These are phyloP conservation scores for Alternaria sp. DNA, from an alignment of 2,329 filamentous ascomycete genomes.

Conservation along the genomic window DNA sequence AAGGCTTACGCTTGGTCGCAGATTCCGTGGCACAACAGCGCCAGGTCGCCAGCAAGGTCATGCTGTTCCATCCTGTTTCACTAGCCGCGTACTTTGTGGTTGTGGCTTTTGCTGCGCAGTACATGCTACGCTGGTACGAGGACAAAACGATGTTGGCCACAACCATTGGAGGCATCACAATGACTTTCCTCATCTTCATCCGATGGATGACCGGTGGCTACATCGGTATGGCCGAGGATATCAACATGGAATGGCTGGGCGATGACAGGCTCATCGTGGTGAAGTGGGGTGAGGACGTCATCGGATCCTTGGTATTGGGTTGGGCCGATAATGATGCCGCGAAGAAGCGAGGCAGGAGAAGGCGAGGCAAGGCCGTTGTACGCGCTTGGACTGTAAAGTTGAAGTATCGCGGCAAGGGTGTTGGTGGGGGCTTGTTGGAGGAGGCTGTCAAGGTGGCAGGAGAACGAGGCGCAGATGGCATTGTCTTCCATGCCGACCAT, in stretches of 20 bases:
- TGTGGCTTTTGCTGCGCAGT: slow-evolving; percentile 49
- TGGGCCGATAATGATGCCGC: slow-evolving; percentile 61
- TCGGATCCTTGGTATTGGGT: slow-evolving; percentile 73
- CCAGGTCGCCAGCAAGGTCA: slow-evolving; percentile 66
- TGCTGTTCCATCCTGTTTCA: slow-evolving; percentile 53
- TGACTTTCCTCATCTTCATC: slow-evolving; percentile 67
- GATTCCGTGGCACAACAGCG: slow-evolving; percentile 85
- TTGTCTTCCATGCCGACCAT: slow-evolving; percentile 78
- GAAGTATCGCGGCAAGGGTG: slow-evolving; percentile 71
- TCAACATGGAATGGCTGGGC: slow-evolving; percentile 68
- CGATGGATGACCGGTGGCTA: slow-evolving; percentile 69
- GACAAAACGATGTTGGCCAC: slow-evolving; percentile 64
- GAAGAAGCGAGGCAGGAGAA: slow-evolving; percentile 54
- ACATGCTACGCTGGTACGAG: slow-evolving; percentile 48
- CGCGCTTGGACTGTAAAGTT: slow-evolving; percentile 81
- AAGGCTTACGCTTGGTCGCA: slow-evolving; percentile 75
- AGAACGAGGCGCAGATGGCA: slow-evolving; percentile 70
- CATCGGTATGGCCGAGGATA: slow-evolving; percentile 64
- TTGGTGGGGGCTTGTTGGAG: slow-evolving; percentile 74
- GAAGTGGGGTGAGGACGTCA: slow-evolving; percentile 70
- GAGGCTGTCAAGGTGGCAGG: slow-evolving; percentile 73
- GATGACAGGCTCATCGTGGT: slow-evolving; percentile 63
- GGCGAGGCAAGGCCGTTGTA: slow-evolving; percentile 72
- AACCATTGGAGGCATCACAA: slow-evolving; percentile 66
- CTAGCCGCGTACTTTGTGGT: slow-evolving; percentile 49